Evolutionary conservation across 805 yeast species (phyloP).

Genomic region (Candida yuanshanica): DNA sequence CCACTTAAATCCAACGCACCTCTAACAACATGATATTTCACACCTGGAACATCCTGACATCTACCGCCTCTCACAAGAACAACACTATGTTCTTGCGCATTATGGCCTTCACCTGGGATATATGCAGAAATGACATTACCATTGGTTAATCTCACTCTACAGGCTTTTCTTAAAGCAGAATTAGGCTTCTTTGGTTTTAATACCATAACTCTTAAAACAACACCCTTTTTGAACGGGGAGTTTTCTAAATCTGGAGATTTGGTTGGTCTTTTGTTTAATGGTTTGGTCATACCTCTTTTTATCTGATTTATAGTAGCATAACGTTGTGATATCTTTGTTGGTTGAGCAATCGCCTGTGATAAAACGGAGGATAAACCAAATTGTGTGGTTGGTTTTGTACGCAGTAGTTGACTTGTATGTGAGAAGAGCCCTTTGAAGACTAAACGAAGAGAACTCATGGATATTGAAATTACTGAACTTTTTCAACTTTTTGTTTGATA

Average conservation of each 20-base stretch:
- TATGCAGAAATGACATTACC: constrained; percentile 88
- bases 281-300: constrained; percentile 58
- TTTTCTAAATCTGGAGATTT: constrained; percentile 77
- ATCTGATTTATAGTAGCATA: constrained; percentile 74
- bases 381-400: not conserved
- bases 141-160: constrained; percentile 87
- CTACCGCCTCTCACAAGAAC: constrained; percentile 98
- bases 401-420: not conserved
- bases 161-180: constrained; percentile 95
- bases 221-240: constrained; percentile 91
- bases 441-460: not conserved
- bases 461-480: no score
- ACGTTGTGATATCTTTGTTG: constrained; percentile 17
- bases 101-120: constrained; percentile 98
- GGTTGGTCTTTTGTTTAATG: constrained; percentile 39
- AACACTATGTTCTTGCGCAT: constrained; percentile 95
- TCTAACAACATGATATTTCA: constrained; percentile 87
- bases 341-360: constrained; percentile 3
- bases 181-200: constrained; percentile 97
- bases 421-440: not conserved
- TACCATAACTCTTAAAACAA: constrained; percentile 88
- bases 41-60: constrained; percentile 98
- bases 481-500: no score
- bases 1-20: constrained; percentile 93
- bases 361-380: constrained; percentile 4